Evolutionary conservation across 2,329 filamentous ascomycete genomes (phyloP).

Genomic region (Cadophora gregata): DNA sequence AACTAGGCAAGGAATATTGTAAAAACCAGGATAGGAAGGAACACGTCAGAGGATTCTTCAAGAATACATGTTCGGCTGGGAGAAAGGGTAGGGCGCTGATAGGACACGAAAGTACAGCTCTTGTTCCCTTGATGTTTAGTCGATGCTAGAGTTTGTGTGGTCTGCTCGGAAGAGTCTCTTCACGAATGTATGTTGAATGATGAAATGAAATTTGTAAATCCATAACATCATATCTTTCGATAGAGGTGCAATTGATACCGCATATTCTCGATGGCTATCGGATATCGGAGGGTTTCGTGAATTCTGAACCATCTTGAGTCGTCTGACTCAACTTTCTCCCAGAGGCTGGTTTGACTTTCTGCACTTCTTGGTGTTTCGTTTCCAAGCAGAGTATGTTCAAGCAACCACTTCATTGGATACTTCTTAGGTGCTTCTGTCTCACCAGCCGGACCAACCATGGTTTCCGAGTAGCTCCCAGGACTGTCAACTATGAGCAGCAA

Average conservation of each 20-base stretch:
- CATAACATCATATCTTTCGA: constrained; percentile 46
- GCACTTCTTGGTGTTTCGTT: constrained; percentile 48
- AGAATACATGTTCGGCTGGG: constrained; percentile 37
- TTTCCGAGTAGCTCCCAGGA: constrained; percentile 89
- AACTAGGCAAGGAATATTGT: constrained; percentile 60
- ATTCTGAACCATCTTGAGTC: constrained; percentile 89
- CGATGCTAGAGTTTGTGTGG: constrained; percentile 41
- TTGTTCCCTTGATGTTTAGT: constrained; percentile 68
- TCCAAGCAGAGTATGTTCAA: constrained; percentile 77
- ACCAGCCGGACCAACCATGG: constrained; percentile 63
- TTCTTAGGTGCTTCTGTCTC: constrained; percentile 53
- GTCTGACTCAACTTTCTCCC: constrained; percentile 77
- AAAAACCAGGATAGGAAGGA: constrained; percentile 38
- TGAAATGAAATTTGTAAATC: constrained; percentile 33
- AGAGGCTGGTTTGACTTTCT: constrained; percentile 50
- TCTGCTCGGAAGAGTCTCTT: constrained; percentile 18
- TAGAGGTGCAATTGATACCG: constrained; percentile 93
- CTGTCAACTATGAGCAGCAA: constrained; percentile 88
- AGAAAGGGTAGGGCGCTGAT: constrained; percentile 35
- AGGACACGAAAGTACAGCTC: constrained; percentile 55
- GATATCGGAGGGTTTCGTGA: constrained; percentile 70
- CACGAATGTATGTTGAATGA: constrained; percentile 33
- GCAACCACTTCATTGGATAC: constrained; percentile 93
- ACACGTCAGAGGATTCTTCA: constrained; percentile 35
- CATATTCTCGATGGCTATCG: constrained; percentile 92